phyloP scores from a whole-genome alignment of 768 basidiomycete species.

The Phylloporus sp. region DNA sequence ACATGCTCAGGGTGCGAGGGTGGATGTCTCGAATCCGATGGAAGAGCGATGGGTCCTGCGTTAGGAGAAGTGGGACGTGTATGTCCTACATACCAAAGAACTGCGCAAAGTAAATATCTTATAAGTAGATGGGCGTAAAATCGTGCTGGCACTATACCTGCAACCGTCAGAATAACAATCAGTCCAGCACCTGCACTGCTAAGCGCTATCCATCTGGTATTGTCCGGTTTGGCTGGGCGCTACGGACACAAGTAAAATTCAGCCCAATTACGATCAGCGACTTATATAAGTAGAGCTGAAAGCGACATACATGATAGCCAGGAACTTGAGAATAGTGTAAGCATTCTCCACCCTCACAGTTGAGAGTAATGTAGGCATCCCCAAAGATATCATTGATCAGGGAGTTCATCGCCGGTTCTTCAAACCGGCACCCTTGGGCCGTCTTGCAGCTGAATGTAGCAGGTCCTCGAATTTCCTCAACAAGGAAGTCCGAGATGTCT shows the following conservation, averaged over 20 bases:
- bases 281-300: neutral
- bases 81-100: constrained; percentile 90
- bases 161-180: constrained; percentile 66
- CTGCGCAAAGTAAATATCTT: constrained; percentile 31
- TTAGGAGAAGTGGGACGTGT: constrained; percentile 39
- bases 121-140: neutral
- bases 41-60: constrained; percentile 78
- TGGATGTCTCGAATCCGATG: constrained; percentile 60
- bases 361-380: constrained; percentile 82
- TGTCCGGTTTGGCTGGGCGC: constrained; percentile 80
- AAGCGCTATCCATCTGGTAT: constrained; percentile 75
- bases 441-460: constrained; percentile 76
- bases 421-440: constrained; percentile 78
- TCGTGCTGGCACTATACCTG: constrained; percentile 38
- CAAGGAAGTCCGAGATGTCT: constrained; percentile 92
- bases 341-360: constrained; percentile 90
- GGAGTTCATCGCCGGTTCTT: constrained; percentile 95
- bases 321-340: constrained; percentile 92
- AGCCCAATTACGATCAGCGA: neutral
- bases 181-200: constrained; percentile 77
- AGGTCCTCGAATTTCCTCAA: constrained; percentile 86
- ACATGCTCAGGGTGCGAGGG: constrained; percentile 77
- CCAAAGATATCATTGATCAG: constrained; percentile 93
- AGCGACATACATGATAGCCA: constrained; percentile 63
- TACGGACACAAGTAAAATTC: constrained; percentile 22